These are phyloP conservation scores for Colletotrichum aenigma DNA, from an alignment of 2,329 filamentous ascomycete genomes.

Conservation along the genomic window DNA sequence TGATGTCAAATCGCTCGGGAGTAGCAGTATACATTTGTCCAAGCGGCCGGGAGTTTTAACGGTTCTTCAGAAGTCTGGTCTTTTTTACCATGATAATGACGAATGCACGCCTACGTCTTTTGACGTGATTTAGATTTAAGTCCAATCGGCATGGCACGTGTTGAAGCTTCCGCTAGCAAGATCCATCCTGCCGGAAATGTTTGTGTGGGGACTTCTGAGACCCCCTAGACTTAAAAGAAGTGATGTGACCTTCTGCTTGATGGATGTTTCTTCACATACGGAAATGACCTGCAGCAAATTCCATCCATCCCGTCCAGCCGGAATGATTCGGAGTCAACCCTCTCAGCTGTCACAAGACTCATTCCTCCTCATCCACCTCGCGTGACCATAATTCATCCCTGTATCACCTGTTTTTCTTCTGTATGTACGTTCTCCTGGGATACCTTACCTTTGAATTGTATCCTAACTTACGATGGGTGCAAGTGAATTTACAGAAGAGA, in stretches of 20 bases:
- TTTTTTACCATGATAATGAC: neutral
- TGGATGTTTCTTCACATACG: neutral
- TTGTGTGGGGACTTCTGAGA: neutral
- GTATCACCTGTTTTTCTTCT: neutral
- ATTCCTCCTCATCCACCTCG: neutral
- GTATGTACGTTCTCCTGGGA: neutral
- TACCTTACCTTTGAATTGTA: neutral
- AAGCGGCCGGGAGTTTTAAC: rapidly evolving
- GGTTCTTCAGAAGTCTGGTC: neutral
- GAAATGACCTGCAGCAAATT: neutral
- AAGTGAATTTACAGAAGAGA: neutral
- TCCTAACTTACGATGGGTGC: rapidly evolving
- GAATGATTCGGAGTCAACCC: neutral
- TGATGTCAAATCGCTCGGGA: neutral
- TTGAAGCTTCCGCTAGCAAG: neutral
- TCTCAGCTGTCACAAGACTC: neutral
- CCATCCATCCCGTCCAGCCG: neutral
- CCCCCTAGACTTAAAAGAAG: neutral
- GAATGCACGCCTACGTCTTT: rapidly evolving
- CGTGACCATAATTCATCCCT: rapidly evolving
- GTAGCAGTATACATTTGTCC: neutral
- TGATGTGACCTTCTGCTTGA: neutral
- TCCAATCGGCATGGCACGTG: neutral
- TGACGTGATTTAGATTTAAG: neutral
- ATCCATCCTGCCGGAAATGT: neutral